Evolutionary conservation across 805 yeast species (phyloP).

Genomic region (Alloascoidea africana): DNA sequence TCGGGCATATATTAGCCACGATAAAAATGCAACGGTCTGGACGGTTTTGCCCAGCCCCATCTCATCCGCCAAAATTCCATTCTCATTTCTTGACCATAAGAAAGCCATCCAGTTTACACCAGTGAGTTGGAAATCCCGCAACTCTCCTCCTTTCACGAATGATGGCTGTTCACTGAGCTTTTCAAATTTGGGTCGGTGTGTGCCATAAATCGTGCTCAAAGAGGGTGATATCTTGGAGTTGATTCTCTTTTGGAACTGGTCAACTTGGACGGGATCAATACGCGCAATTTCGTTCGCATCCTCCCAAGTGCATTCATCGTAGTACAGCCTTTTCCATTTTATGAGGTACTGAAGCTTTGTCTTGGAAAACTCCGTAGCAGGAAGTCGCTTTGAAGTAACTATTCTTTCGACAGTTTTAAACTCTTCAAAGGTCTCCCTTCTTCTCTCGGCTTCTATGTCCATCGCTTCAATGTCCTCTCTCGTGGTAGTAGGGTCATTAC

Average conservation of each 20-base stretch:
- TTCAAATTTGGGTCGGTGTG: conserved; percentile 72
- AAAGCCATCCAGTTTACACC: conserved; percentile 99
- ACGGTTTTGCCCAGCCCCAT: conserved; percentile 99
- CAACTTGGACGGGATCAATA: conserved; percentile 72
- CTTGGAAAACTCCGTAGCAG: conserved; percentile 35
- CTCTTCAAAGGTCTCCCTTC: conserved; percentile 71
- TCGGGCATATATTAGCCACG: conserved; percentile 91
- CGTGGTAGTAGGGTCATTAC: conserved; percentile 70
- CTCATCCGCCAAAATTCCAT: conserved; percentile 95
- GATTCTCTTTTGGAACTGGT: conserved; percentile 64
- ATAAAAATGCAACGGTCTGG: conserved; percentile 85
- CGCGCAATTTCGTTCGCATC: conserved; percentile 76
- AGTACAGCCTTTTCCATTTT: conserved; percentile 87
- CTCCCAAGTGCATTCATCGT: conserved; percentile 97
- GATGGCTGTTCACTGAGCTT: conserved; percentile 77
- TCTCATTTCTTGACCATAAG: conserved; percentile 93
- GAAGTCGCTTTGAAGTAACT: conserved; percentile 63
- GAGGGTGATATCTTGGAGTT: conserved; percentile 78
- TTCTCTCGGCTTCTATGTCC: conserved; percentile 81
- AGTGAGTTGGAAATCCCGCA: conserved; percentile 94
- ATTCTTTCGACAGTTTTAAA: conserved; percentile 81
- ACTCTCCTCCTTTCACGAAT: conserved; percentile 78
- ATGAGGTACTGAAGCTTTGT: conserved; percentile 68
- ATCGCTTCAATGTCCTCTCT: conserved; percentile 86
- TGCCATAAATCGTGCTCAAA: conserved; percentile 61